A percentile compares a stretch with the other conserved stretches of the same genome.
phyloP scores from a whole-genome alignment of 371 early-diverging fungal genomes.

The Rhizopus sp. region DNA sequence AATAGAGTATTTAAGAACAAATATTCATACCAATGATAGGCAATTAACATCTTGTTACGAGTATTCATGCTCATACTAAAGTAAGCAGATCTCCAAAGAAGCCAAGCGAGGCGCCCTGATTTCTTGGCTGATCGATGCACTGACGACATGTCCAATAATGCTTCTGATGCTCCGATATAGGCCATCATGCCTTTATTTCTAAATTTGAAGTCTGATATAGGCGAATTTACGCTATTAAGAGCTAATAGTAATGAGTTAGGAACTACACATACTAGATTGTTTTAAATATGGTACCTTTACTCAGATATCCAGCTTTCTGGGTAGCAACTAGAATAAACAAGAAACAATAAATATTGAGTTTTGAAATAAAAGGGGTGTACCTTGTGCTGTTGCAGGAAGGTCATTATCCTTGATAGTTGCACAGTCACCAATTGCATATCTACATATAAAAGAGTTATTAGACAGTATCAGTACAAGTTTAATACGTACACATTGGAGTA shows the following conservation, averaged over 20 bases:
- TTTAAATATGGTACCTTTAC: conserved; percentile 31
- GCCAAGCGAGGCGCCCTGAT: conserved; percentile 61
- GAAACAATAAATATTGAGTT: background rate
- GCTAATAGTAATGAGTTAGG: conserved; percentile 5
- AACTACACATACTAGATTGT: background rate
- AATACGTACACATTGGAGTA: conserved; percentile 41
- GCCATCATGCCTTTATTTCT: conserved; percentile 54
- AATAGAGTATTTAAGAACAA: background rate
- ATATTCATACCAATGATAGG: conserved; percentile 33
- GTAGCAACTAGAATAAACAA: conserved; percentile 55
- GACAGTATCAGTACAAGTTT: conserved; percentile 7
- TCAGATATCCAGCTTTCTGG: conserved; percentile 73
- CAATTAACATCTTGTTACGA: conserved; percentile 74
- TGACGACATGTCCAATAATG: conserved; percentile 56
- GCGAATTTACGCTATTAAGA: conserved; percentile 31
- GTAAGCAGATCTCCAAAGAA: conserved; percentile 81
- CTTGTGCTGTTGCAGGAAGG: conserved; percentile 78
- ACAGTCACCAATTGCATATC: conserved; percentile 79
- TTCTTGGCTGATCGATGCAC: conserved; percentile 44
- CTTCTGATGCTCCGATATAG: conserved; percentile 57
- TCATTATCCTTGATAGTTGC: conserved; percentile 64
- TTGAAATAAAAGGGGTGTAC: background rate
- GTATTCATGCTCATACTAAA: conserved; percentile 73
- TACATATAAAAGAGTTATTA: conserved; percentile 10
- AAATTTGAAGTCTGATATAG: conserved; percentile 32